Conservation (phyloP, 2,329 filamentous ascomycete genomes). For the Neonectria faginata region DNA sequence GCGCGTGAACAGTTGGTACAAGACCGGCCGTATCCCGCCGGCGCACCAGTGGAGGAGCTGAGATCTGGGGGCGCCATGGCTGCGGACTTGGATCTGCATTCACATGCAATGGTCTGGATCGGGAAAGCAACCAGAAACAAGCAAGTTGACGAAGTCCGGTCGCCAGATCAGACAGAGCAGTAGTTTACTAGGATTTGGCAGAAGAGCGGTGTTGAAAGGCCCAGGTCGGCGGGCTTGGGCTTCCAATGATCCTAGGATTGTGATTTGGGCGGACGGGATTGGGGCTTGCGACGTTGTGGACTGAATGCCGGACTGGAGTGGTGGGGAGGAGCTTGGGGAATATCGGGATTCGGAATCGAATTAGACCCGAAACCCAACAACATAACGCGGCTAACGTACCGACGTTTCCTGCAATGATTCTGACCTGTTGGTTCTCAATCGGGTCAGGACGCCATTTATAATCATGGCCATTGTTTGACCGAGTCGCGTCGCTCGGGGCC, state of each 20-base stretch:
- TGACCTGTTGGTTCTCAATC: slow-evolving; percentile 8
- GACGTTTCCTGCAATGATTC: background rate
- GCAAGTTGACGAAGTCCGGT: slow-evolving; percentile 34
- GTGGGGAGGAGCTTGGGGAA: background rate
- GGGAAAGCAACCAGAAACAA: background rate
- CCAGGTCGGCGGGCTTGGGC: slow-evolving; percentile 15
- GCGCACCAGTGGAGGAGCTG: slow-evolving; percentile 39
- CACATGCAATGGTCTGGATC: slow-evolving; percentile 10
- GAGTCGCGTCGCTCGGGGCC: background rate
- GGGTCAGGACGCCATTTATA: background rate
- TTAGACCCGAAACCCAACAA: slow-evolving; percentile 20
- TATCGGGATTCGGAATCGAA: slow-evolving; percentile 26
- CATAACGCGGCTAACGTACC: slow-evolving; percentile 4
- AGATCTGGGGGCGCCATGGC: slow-evolving; percentile 41
- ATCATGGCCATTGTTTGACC: background rate
- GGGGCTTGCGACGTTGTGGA: slow-evolving; percentile 16
- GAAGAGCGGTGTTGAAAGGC: slow-evolving; percentile 12
- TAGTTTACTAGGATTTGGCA: slow-evolving; percentile 19
- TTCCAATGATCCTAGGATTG: slow-evolving; percentile 7
- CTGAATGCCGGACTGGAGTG: slow-evolving; percentile 26
- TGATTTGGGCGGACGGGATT: slow-evolving; percentile 29
- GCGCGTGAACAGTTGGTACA: slow-evolving; percentile 61
- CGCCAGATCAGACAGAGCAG: slow-evolving; percentile 16
- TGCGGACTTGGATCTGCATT: slow-evolving; percentile 10
- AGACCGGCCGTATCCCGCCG: slow-evolving; percentile 57